phyloP scores from a whole-genome alignment of 163 green algal species.

The Chlamydomonas reinhardtii region DNA sequence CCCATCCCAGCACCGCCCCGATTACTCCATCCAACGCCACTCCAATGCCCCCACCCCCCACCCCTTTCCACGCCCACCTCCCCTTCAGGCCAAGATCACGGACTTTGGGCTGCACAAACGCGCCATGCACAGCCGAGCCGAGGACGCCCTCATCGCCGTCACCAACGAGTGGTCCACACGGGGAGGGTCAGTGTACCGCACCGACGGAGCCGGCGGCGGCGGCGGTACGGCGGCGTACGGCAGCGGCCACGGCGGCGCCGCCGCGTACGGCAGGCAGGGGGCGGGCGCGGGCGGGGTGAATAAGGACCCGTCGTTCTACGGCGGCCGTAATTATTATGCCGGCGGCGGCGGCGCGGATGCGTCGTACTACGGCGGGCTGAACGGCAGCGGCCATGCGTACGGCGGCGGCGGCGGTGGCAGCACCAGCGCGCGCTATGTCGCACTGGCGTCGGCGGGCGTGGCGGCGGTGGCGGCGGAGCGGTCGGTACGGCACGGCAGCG shows the following conservation, averaged over 20 bases:
- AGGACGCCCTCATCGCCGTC: constrained; percentile 29
- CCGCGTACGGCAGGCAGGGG: not conserved
- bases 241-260: constrained; percentile 9
- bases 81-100: constrained; percentile 65
- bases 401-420: constrained; percentile 2
- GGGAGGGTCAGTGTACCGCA: constrained; percentile 1
- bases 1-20: no score
- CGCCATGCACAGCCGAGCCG: constrained; percentile 34
- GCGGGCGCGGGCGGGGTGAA: not conserved
- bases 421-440: not conserved
- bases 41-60: no score
- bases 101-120: constrained; percentile 81
- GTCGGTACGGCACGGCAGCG: not conserved
- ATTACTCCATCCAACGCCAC: no score
- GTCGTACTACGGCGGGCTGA: constrained; percentile 35
- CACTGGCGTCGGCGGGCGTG: constrained; percentile 16
- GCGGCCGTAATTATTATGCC: not conserved
- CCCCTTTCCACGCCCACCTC: not conserved
- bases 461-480: constrained; percentile 12
- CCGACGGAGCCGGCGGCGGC: not conserved
- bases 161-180: constrained; percentile 29
- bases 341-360: not conserved
- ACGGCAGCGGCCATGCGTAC: constrained; percentile 11
- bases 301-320: not conserved
- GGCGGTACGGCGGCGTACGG: not conserved